Conservation (phyloP, 495 filamentous ascomycete genomes). For the Aspergillus haitiensis region DNA sequence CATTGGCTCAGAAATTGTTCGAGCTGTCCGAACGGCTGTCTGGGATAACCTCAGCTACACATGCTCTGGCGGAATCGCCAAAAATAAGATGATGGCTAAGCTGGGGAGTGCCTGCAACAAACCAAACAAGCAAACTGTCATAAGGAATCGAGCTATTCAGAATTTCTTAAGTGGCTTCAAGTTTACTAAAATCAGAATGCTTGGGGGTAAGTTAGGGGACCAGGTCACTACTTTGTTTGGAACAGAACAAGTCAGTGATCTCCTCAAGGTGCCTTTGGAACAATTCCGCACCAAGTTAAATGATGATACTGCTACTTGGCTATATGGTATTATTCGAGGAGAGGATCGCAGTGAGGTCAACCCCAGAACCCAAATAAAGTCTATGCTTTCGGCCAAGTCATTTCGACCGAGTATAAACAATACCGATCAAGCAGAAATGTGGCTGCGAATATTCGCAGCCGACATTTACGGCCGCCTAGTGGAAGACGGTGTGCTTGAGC, state of each 20-base stretch:
- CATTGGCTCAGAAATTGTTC: slow-evolving; percentile 84
- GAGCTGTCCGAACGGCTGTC: slow-evolving; percentile 67
- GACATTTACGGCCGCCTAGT: slow-evolving; percentile 89
- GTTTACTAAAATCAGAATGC: slow-evolving; percentile 93
- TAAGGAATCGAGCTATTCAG: slow-evolving; percentile 78
- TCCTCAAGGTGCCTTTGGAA: slow-evolving; percentile 70
- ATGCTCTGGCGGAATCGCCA: slow-evolving; percentile 82
- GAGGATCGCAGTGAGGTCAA: slow-evolving; percentile 88
- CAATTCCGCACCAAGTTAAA: slow-evolving; percentile 78
- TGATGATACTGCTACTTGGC: slow-evolving; percentile 84
- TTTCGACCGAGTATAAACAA: slow-evolving; percentile 83
- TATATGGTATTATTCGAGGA: slow-evolving; percentile 83
- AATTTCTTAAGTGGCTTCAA: slow-evolving; percentile 83
- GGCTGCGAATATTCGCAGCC: slow-evolving; percentile 88
- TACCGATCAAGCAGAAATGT: slow-evolving; percentile 77
- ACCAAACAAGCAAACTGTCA: slow-evolving; percentile 87
- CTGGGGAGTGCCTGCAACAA: slow-evolving; percentile 88
- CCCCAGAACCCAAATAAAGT: slow-evolving; percentile 88
- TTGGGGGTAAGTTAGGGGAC: slow-evolving; percentile 94
- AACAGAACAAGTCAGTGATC: slow-evolving; percentile 76
- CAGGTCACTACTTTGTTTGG: slow-evolving; percentile 73
- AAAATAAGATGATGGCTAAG: slow-evolving; percentile 95
- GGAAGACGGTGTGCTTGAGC: slow-evolving; percentile 88
- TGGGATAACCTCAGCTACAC: slow-evolving; percentile 75
- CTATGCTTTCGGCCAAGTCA: slow-evolving; percentile 97